Evolutionary conservation across 345 rosid genomes (phyloP).

Genomic region (Viola odorata): DNA sequence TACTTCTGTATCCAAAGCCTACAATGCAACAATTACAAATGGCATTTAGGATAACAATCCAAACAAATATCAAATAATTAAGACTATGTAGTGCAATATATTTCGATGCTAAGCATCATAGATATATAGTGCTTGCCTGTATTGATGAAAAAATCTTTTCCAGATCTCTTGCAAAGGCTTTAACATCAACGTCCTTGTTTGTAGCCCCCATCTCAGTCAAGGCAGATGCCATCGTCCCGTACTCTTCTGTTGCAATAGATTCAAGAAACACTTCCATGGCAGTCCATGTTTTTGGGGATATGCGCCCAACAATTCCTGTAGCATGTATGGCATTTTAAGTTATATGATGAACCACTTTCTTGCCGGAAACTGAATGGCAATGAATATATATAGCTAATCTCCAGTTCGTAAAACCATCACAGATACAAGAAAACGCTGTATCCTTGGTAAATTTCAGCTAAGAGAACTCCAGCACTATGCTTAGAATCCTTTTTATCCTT

Average conservation of each 20-base stretch:
- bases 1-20: slow-evolving; percentile 89
- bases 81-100: background rate
- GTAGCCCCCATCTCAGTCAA: slow-evolving; percentile 98
- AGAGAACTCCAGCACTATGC: no score
- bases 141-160: slow-evolving; percentile 84
- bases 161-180: slow-evolving; percentile 84
- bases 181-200: slow-evolving; percentile 66
- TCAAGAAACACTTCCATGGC: slow-evolving; percentile 88
- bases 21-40: slow-evolving; percentile 16
- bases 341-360: slow-evolving; percentile 3
- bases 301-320: slow-evolving; percentile 94
- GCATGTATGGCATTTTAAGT: slow-evolving; percentile 7
- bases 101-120: slow-evolving; percentile 1
- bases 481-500: no score
- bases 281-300: slow-evolving; percentile 94
- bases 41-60: background rate
- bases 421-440: no score
- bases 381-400: background rate
- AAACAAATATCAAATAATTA: background rate
- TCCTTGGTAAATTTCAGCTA: no score
- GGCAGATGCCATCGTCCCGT: slow-evolving; percentile 89
- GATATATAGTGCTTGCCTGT: slow-evolving; percentile 41
- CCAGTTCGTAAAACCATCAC: background rate
- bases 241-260: slow-evolving; percentile 79
- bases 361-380: background rate